Base-by-base conservation (phyloP, 2,329 filamentous ascomycete genomes). In the Diaporthe sp. region DNA sequence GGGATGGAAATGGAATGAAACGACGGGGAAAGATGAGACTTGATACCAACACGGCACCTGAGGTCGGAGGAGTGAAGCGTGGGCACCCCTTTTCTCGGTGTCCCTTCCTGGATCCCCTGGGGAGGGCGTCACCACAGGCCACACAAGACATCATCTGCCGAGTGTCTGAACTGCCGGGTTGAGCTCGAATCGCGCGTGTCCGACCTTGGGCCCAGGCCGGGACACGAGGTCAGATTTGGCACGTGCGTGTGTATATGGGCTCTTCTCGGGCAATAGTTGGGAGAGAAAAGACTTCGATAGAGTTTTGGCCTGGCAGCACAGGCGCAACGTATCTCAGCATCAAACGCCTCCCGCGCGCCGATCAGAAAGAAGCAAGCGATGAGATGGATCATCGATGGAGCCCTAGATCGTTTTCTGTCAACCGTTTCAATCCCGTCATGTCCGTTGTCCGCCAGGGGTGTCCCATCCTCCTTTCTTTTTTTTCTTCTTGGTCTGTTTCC, bases 1-100 rank as follows among this genome's bases (percentile, higher is more conserved):
- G 70, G 70, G 70, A 63, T 30, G 70, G 50, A 47, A 58, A 71
- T 71, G 68, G 68, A 68, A 68, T 66, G 70, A 59, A 72, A 68
- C 70, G 55, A 50, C 58, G 27, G 70, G 59, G 30, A 47, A 35
- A 42, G 59, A 50, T 65, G 32, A 65, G 61, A 42, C 63, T 55
- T 68, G 70, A 44, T 72, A 66, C 58, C 59, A 66, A 37, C 44
- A 51, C 63, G 63, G 61, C 61, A 66, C 22, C 61, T 66, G 61
- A 51, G 39, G 58, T 25, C 27, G 44, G 63, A 27, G 42, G 19
- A 22, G 27, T 35, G 12, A 27, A 51, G 44, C 37, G 44, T 35
- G 63, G 44, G 39, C 13, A 51, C 63, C 44, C 63, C 44, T 66
- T 51, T 51, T 51, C 30, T 66, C 63, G 63, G 63, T 66, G 63